Evolutionary conservation across 1,284 basidiomycete genomes (phyloP).

Genomic region (Rhodotorula sp.): DNA sequence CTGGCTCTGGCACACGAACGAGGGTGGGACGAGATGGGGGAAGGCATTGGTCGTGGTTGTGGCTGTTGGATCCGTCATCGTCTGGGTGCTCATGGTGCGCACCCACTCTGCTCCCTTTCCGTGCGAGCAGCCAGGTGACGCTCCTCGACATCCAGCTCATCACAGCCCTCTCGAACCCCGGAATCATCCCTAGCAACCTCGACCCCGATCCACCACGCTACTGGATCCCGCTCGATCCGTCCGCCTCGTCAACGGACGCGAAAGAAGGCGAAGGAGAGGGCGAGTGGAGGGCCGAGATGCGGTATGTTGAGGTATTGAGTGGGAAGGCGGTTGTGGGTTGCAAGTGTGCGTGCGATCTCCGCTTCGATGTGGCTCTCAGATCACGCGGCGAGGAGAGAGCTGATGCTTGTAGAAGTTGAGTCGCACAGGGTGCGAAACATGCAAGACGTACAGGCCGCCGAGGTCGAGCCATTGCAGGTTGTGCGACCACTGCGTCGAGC

Average conservation of each 20-base stretch:
- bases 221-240: conserved; percentile 48
- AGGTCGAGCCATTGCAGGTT: conserved; percentile 88
- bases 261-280: conserved; percentile 14
- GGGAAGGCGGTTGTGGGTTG: conserved; percentile 51
- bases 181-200: conserved; percentile 78
- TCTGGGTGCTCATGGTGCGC: conserved; percentile 67
- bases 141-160: conserved; percentile 12
- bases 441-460: conserved; percentile 78
- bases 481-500: conserved; percentile 94
- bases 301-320: conserved; percentile 71
- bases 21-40: conserved; percentile 68
- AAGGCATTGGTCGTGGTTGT: conserved; percentile 66
- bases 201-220: conserved; percentile 69
- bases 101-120: too few relatives aligned
- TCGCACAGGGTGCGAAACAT: conserved; percentile 74
- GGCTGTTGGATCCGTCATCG: conserved; percentile 43
- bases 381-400: too few relatives aligned
- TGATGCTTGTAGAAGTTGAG: not conserved
- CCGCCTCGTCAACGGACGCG: conserved; percentile 44
- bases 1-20: conserved; percentile 73
- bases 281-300: conserved; percentile 58
- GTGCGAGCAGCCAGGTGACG: not conserved
- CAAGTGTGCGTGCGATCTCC: conserved; percentile 58
- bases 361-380: too few relatives aligned
- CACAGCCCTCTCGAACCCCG: conserved; percentile 75